phyloP scores from a whole-genome alignment of 2,329 filamentous ascomycete species.

The Hymenoscyphus linearis region DNA sequence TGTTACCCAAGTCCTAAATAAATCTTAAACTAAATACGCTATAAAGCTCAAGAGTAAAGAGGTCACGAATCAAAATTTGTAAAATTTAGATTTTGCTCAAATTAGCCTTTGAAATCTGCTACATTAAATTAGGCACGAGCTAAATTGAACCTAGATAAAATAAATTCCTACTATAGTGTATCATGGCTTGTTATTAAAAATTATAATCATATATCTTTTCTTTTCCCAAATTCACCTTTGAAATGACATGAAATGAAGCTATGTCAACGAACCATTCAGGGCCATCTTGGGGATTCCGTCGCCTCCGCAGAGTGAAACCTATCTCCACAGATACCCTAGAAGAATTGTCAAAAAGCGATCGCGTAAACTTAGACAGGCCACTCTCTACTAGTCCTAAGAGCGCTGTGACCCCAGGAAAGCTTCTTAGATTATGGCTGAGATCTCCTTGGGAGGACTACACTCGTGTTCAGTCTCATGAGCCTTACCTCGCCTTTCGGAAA shows the following conservation, averaged over 20 bases:
- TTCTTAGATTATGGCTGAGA: background rate
- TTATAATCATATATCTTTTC: background rate
- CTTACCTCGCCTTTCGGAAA: conserved; percentile 2
- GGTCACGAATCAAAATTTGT: too few relatives aligned
- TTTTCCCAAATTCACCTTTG: background rate
- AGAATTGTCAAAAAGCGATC: background rate
- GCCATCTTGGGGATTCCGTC: background rate
- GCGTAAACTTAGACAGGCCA: background rate
- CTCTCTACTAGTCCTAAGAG: background rate
- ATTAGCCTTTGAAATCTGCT: too few relatives aligned
- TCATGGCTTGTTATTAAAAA: too few relatives aligned
- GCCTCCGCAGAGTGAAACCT: background rate
- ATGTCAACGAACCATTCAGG: background rate
- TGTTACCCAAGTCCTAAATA: too few relatives aligned
- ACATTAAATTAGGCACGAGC: too few relatives aligned
- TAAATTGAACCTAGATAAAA: too few relatives aligned
- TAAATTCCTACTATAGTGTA: too few relatives aligned
- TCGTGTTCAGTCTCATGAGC: background rate
- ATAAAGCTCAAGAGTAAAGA: too few relatives aligned
- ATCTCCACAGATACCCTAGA: background rate
- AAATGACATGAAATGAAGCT: background rate
- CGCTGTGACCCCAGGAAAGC: background rate
- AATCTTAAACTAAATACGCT: too few relatives aligned
- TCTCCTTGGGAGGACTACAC: conserved; percentile 9
- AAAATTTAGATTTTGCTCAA: too few relatives aligned